phyloP scores from a whole-genome alignment of 192 early-diverging fungal species.

The Coemansia sp. region DNA sequence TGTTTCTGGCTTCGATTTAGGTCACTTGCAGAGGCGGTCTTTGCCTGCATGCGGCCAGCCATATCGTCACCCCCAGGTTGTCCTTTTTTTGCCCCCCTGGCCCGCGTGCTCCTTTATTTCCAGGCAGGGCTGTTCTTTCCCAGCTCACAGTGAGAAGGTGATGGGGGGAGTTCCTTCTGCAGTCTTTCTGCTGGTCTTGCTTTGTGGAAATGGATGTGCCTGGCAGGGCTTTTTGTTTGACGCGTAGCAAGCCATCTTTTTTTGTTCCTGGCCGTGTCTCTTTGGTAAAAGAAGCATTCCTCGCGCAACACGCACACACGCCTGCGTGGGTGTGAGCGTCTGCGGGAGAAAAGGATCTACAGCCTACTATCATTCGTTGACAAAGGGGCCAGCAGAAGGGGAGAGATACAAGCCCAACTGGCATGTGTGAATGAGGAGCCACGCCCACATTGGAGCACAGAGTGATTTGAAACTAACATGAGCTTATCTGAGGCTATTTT shows the following conservation, averaged over 20 bases:
- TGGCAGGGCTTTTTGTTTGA: neutral
- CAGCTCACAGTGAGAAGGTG: no score
- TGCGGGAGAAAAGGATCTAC: neutral
- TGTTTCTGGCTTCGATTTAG: neutral
- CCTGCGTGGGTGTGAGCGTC: no score
- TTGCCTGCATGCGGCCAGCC: neutral
- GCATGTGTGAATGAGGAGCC: neutral
- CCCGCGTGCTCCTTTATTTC: neutral
- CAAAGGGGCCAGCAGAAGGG: neutral
- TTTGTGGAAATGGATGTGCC: conserved; percentile 25
- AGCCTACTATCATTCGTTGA: neutral
- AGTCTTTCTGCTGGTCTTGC: neutral
- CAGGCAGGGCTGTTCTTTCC: neutral
- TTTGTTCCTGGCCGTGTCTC: no score
- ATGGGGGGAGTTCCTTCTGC: neutral
- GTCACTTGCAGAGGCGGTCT: neutral
- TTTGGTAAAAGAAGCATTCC: no score
- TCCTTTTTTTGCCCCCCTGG: neutral
- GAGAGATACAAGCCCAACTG: neutral
- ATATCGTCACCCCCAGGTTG: conserved; percentile 3
- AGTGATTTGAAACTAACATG: neutral
- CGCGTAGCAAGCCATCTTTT: no score
- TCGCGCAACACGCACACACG: no score
- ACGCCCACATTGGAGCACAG: neutral
- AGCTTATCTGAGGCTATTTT: neutral